Evolutionary conservation across 371 early-diverging fungal genomes (phyloP).

Genomic region (Mucor velutinosus): DNA sequence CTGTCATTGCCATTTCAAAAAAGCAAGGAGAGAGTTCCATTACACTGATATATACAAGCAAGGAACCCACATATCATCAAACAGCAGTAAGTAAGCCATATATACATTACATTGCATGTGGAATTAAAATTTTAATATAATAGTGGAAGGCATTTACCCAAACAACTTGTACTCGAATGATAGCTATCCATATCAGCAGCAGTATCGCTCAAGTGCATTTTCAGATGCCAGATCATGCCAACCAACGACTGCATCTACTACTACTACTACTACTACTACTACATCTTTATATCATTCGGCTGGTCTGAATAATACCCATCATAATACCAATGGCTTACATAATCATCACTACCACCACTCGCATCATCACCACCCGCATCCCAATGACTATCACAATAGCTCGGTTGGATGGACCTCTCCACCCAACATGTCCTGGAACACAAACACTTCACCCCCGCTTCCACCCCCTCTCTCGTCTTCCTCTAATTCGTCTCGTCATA

Average conservation of each 20-base stretch:
- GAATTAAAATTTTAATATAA: background rate
- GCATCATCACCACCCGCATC: background rate
- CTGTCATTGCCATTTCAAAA: background rate
- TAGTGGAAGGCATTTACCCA: slow-evolving; percentile 46
- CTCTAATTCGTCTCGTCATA: slow-evolving; percentile 10
- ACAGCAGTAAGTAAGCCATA: background rate
- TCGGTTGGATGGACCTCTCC: background rate
- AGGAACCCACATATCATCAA: background rate
- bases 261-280: slow-evolving; percentile 3
- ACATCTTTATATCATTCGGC: slow-evolving; percentile 17
- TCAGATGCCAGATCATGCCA: slow-evolving; percentile 30
- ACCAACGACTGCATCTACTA: slow-evolving; percentile 2
- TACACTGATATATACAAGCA: background rate
- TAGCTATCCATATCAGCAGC: slow-evolving; percentile 21
- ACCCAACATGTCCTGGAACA: slow-evolving; percentile 21
- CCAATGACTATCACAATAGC: background rate
- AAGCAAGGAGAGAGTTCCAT: background rate
- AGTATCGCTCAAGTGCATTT: slow-evolving; percentile 38
- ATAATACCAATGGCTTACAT: background rate
- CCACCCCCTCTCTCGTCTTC: slow-evolving; percentile 30
- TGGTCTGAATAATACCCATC: slow-evolving; percentile 15
- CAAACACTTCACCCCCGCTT: slow-evolving; percentile 19
- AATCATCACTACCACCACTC: slow-evolving; percentile 4
- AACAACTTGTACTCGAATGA: slow-evolving; percentile 35
- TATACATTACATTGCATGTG: background rate